Evolutionary conservation across 1,284 basidiomycete species (phyloP), one percentile per base, ranked within the genome.

Genomic region (Heterobasidion occidentale): DNA sequence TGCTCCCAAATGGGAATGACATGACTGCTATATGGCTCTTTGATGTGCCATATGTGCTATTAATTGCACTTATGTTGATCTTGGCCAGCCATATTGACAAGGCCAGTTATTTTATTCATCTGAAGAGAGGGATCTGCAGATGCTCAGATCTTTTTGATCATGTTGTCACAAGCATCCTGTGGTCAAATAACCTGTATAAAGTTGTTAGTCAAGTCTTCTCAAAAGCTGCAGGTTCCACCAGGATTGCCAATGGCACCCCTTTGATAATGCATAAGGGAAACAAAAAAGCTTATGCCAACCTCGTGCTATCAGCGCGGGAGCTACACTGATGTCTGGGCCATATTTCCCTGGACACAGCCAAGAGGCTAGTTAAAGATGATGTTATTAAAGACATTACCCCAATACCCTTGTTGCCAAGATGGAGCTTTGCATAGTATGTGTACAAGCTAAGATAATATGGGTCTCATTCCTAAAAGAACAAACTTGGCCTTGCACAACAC

Each of bases 391-490:
- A 72, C 1, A 59, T 74, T 2, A 59, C 67, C 7, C 60, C 9
- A 63, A 69, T 52, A 36, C 51, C 33, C 46, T 53, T 0, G 48
- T 46, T 42, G 9, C 58, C 56, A 35, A 64, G 57, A 1, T 60
- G 64, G 50, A 55, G 57, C 65, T 67, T 52, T 77, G 75, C 48
- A 61, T 66, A 5, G 56, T 65, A 0, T 77, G 75, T 54, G 59
- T 66, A 1, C 61, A 70, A 27, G 73, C 67, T 0, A 76, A 76
- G 51, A 64, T 66, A 2, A 58, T 62, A 0, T 62, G 62, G 1
- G 56, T 59, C 19, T 61, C 70, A 0, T 68, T 74, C 50, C 70
- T 70, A 17, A 63, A 69, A 42, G 59, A 62, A 33, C 61, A 64
- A n/a, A 49, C 56, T 64, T 73, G 62, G 67, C 65, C 54, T 49